These are phyloP conservation scores for Lactifluus subvellereus DNA, from an alignment of 768 basidiomycete genomes.

Conservation along the genomic window DNA sequence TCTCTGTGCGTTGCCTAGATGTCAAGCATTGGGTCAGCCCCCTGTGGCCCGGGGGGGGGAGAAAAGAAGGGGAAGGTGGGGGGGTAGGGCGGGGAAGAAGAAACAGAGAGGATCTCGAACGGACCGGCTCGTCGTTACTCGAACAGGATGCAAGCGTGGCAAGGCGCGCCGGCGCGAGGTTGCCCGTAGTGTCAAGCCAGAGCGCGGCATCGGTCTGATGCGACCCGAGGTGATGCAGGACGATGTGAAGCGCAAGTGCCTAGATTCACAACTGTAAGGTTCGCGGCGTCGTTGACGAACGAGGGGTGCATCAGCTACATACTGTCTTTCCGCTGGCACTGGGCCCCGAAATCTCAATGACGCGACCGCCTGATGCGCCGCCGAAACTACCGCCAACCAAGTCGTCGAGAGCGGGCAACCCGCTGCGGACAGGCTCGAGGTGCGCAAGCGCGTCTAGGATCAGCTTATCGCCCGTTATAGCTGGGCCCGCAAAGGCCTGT, in stretches of 20 bases:
- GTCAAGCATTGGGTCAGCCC: not conserved
- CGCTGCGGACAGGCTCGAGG: conserved; percentile 31
- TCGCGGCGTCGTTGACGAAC: not conserved
- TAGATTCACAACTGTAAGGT: conserved; percentile 28
- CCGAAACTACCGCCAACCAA: conserved; percentile 44
- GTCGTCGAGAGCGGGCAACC: conserved; percentile 46
- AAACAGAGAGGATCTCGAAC: not conserved
- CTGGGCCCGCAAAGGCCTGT: conserved; percentile 4
- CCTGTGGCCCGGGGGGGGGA: too few species aligned
- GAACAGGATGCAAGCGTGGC: conserved; percentile 29
- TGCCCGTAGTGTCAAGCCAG: conserved; percentile 73
- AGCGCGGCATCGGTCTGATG: conserved; percentile 37
- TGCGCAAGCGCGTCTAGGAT: conserved; percentile 24
- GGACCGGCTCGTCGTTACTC: conserved; percentile 27
- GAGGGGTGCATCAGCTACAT: conserved; percentile 24
- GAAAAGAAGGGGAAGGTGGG: too few species aligned
- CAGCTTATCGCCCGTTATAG: conserved; percentile 31
- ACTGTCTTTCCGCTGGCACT: conserved; percentile 66
- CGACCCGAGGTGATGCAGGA: conserved; percentile 45
- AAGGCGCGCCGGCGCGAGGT: conserved; percentile 52
- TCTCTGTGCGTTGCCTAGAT: not conserved
- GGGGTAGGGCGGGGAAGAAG: too few species aligned
- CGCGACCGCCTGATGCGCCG: conserved; percentile 33
- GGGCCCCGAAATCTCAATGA: conserved; percentile 68
- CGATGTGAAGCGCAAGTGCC: conserved; percentile 56